These are phyloP conservation scores for Coprinopsis sp. DNA, from an alignment of 768 basidiomycete species.

Conservation along the genomic window DNA sequence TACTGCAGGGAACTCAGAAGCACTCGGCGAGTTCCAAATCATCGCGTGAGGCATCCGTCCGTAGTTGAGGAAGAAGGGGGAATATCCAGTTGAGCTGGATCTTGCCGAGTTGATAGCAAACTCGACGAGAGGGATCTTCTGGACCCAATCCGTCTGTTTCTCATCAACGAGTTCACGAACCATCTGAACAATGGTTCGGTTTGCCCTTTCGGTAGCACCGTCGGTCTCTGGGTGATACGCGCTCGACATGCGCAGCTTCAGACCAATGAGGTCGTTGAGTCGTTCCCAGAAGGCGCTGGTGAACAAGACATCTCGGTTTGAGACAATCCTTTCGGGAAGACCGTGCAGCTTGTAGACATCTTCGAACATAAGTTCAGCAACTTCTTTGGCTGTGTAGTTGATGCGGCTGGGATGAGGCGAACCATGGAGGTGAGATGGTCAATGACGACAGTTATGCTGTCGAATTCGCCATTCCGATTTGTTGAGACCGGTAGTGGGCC, in stretches of 20 bases:
- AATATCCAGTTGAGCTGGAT: constrained; percentile 18
- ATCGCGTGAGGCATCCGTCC: constrained; percentile 17
- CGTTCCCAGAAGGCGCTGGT: constrained; percentile 11
- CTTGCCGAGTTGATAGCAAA: constrained; percentile 18
- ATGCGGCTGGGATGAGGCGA: constrained; percentile 8
- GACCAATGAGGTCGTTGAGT: constrained; percentile 9
- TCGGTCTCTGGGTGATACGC: constrained; percentile 14
- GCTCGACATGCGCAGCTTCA: constrained; percentile 9
- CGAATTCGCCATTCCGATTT: constrained; percentile 4
- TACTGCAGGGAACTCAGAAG: constrained; percentile 17
- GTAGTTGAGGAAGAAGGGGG: constrained; percentile 24
- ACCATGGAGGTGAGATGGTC: constrained; percentile 9
- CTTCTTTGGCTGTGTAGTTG: constrained; percentile 5
- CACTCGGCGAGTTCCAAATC: constrained; percentile 15
- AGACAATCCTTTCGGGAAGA: constrained; percentile 7
- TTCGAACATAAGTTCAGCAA: constrained; percentile 11
- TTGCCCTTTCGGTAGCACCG: constrained; percentile 14
- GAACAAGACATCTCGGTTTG: constrained; percentile 10
- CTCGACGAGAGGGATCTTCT: constrained; percentile 21
- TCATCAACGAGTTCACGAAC: constrained; percentile 17
- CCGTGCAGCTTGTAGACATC: constrained; percentile 12
- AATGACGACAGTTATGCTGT: constrained; percentile 12
- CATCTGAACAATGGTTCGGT: constrained; percentile 19
- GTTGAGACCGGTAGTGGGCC: constrained; percentile 10
- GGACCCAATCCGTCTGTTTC: constrained; percentile 30